Base-by-base conservation (phyloP, 2,329 filamentous ascomycete species). In the Aureobasidium sp. region DNA sequence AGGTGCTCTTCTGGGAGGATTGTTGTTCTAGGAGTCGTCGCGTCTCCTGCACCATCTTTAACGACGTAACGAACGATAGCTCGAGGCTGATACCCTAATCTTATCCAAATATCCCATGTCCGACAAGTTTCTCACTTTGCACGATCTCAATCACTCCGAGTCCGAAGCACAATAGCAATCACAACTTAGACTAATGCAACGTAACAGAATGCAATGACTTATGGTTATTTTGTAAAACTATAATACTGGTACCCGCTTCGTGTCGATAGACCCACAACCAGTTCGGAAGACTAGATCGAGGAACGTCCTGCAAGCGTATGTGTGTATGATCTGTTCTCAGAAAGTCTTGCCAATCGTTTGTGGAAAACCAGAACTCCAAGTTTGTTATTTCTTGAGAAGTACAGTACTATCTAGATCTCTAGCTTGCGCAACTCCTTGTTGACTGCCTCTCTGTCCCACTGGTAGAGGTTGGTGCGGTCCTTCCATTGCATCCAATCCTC, bases 1-100 rank as follows among this genome's bases (percentile, higher is more conserved):
- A 42, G 80, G 80, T 44, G 61, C 77, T 52, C 64, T 81, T 64
- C 66, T 81, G 11, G 79, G 79, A 11, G 76, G 59, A 63, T 12
- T 62, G 44, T 15, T 65, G 31, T 58, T 58, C 42, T 58, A 58
- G 54, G 24, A n/a, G 37, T 54, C 17, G 7, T 35, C 6, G 12
- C 1, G n/a, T 19, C 12, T 19, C 12, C 14, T 24, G 7, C 29
- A 33, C 35, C 11, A 33, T 27, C n/a, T 35, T 6, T 57, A 45
- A 57, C 29, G 53, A 57, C 39, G 39, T 45, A 45, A 54, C 14
- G 49, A 52, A 24, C 12, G 5, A n/a, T 24, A 24, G 27, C 40
- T 35, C 15, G 4, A 45, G 27, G 19, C 19, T 17, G 53, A 57
- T 44, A 57, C 53, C 53, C 53, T 57, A 42, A 33, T n/a, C 27